Percentiles rank a stretch among this genome's conserved stretches.
These are phyloP conservation scores for Paraurostyla sp. DNA, from an alignment of 73 alveolate genomes.

Conservation along the genomic window DNA sequence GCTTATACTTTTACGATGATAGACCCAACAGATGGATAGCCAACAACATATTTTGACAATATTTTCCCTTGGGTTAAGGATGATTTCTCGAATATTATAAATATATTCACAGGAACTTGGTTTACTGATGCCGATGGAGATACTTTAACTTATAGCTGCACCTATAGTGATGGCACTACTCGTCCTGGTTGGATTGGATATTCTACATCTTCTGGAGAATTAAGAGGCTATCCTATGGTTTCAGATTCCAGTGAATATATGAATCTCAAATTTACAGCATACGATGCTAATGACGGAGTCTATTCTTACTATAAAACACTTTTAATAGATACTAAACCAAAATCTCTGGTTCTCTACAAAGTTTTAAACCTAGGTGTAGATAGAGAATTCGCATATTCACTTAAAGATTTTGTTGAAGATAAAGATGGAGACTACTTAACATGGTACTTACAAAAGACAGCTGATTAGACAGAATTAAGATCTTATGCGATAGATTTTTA, in stretches of 20 bases:
- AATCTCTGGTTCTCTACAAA: not conserved
- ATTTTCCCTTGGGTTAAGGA: conserved; percentile 44
- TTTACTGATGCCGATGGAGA: conserved; percentile 28
- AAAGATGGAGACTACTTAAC: conserved; percentile 13
- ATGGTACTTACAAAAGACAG: not conserved
- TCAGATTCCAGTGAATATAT: conserved; percentile 27
- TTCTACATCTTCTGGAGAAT: not conserved
- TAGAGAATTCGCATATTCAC: not conserved
- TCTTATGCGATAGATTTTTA: no score
- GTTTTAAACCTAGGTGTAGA: not conserved
- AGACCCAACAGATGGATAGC: conserved; percentile 28
- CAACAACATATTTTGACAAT: conserved; percentile 23
- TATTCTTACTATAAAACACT: conserved; percentile 26
- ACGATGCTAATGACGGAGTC: not conserved
- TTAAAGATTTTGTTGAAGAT: not conserved
- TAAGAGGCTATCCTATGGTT: conserved; percentile 29
- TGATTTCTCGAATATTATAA: not conserved
- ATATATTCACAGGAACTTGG: conserved; percentile 14
- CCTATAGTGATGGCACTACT: not conserved
- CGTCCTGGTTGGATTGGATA: conserved; percentile 5
- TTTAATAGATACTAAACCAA: not conserved
- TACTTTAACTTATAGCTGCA: conserved; percentile 3
- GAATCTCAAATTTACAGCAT: conserved; percentile 41
- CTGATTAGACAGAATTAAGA: no score
- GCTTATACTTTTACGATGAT: not conserved